Conservation (phyloP, 257 asterid species). For the Solanum sitiens region DNA sequence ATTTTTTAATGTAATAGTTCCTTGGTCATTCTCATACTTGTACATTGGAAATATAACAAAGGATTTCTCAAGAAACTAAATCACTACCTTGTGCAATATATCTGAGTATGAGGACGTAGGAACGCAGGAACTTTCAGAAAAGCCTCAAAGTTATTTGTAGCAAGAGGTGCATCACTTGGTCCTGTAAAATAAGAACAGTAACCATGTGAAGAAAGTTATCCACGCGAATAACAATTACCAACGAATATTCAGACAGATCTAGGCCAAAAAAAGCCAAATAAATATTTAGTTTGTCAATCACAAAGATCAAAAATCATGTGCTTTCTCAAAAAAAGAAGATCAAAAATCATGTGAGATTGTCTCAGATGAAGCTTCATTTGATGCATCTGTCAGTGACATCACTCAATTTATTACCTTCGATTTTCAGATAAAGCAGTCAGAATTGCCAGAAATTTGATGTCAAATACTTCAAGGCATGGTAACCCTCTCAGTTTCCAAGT, state of each 20-base stretch:
- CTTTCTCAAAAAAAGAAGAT: too few species aligned
- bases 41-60: background rate
- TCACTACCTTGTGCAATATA: constrained; percentile 87
- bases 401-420: background rate
- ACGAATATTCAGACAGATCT: background rate
- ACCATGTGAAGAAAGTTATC: background rate
- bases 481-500: background rate
- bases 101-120: constrained; percentile 91
- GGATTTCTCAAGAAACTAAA: background rate
- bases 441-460: background rate
- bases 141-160: constrained; percentile 87
- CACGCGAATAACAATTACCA: background rate
- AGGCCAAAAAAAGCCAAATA: background rate
- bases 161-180: constrained; percentile 92
- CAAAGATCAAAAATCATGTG: background rate
- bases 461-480: background rate
- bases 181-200: constrained; percentile 35
- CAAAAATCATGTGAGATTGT: background rate
- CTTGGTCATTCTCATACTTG: background rate
- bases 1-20: background rate
- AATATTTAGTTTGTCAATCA: background rate
- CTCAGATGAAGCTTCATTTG: background rate
- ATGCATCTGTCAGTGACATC: background rate
- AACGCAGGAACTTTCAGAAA: constrained; percentile 91
- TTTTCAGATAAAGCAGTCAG: background rate